Conservation (phyloP, 192 early-diverging fungal genomes). For the Mortierella antarctica region DNA sequence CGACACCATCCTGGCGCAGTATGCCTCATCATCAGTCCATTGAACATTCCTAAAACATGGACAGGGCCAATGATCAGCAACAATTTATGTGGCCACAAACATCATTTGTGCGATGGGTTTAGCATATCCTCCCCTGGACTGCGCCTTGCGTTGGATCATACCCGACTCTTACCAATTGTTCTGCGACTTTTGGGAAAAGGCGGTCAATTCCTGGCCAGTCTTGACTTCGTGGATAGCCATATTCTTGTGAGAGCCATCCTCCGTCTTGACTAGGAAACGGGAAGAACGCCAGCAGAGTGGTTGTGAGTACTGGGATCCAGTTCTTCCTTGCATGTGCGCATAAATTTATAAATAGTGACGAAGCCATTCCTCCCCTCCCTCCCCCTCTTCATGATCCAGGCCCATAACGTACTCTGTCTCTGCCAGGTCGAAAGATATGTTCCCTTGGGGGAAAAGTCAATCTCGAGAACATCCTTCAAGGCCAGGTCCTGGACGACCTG, state of each 20-base stretch:
- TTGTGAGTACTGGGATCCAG: background rate
- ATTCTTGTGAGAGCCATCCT: slow-evolving; percentile 80
- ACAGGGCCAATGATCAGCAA: background rate
- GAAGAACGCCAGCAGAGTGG: background rate
- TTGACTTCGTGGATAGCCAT: slow-evolving; percentile 82
- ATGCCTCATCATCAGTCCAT: slow-evolving; percentile 93
- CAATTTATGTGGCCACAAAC: background rate
- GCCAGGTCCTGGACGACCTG: slow-evolving; percentile 72
- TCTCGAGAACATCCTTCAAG: slow-evolving; percentile 78
- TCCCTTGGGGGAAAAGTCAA: slow-evolving; percentile 91
- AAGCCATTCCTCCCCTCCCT: background rate
- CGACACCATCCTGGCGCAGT: slow-evolving; percentile 86
- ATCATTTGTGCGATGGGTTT: background rate
- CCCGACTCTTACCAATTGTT: slow-evolving; percentile 65
- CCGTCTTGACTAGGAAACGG: slow-evolving; percentile 69
- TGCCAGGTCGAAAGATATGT: slow-evolving; percentile 92
- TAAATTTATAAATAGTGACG: background rate
- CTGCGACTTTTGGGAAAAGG: slow-evolving; percentile 87
- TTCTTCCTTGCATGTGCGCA: no score
- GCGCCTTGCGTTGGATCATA: background rate
- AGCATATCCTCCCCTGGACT: background rate
- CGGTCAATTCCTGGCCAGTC: slow-evolving; percentile 73
- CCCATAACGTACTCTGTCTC: slow-evolving; percentile 70
- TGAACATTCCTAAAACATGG: slow-evolving; percentile 77
- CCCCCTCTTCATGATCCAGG: background rate